Percentiles rank a stretch among this genome's conserved stretches.
These are phyloP conservation scores for Candida caryicola DNA, from an alignment of 805 yeast genomes.

Conservation along the genomic window DNA sequence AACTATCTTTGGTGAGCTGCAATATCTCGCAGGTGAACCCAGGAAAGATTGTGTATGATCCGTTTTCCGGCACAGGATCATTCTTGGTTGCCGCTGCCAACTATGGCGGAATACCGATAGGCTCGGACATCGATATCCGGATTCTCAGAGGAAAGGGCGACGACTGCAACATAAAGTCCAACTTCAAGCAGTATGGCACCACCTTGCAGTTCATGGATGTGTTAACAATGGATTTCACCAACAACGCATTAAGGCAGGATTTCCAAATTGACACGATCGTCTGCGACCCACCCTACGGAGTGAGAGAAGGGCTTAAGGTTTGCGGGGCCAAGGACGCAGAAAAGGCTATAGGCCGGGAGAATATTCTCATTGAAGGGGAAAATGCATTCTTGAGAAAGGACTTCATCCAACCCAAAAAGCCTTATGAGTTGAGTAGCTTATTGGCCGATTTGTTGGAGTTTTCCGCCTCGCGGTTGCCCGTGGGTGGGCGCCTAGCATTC, in stretches of 20 bases:
- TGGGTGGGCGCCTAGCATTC: conserved; percentile 79
- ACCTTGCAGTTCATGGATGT: conserved; percentile 63
- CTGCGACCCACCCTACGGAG: conserved; percentile 98
- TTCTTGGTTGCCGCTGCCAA: conserved; percentile 85
- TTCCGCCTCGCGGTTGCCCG: conserved; percentile 67
- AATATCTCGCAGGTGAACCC: conserved; percentile 74
- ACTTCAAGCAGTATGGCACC: conserved; percentile 74
- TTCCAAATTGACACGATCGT: conserved; percentile 74
- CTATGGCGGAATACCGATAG: conserved; percentile 76
- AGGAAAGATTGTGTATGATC: conserved; percentile 78
- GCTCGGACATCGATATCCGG: conserved; percentile 89
- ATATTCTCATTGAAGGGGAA: conserved; percentile 72
- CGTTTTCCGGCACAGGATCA: conserved; percentile 96
- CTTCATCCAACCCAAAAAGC: conserved; percentile 89
- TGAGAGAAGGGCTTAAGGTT: conserved; percentile 90
- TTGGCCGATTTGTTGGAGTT: conserved; percentile 75
- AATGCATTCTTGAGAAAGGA: conserved; percentile 75
- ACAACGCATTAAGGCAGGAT: conserved; percentile 68
- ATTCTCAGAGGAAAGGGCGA: conserved; percentile 66
- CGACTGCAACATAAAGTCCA: conserved; percentile 51
- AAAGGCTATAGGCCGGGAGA: conserved; percentile 69
- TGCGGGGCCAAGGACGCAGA: conserved; percentile 76
- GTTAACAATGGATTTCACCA: conserved; percentile 91
- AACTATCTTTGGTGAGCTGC: conserved; percentile 80
- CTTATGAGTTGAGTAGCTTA: conserved; percentile 74